phyloP scores from a whole-genome alignment of 2,329 filamentous ascomycete genomes.

The Aspergillus quadrilineatus region DNA sequence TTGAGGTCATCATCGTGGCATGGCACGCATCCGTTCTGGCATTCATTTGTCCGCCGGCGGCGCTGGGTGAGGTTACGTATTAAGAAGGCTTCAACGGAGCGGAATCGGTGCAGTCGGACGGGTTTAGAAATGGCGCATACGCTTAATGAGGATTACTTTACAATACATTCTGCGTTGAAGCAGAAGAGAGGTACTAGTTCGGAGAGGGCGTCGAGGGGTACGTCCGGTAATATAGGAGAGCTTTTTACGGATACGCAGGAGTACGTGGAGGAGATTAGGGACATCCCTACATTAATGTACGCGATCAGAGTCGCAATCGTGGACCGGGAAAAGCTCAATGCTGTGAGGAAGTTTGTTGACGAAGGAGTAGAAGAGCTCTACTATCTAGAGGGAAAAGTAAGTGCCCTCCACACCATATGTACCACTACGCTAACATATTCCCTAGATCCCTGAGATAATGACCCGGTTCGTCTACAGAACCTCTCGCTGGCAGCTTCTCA shows the following conservation, averaged over 20 bases:
- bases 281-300: constrained; percentile 68
- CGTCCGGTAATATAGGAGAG: constrained; percentile 32
- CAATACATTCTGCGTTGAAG: constrained; percentile 59
- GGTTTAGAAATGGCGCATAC: constrained; percentile 55
- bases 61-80: constrained; percentile 82
- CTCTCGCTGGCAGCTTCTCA: constrained; percentile 74
- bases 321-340: constrained; percentile 87
- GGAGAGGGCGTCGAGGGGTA: constrained; percentile 29
- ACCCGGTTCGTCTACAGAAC: constrained; percentile 83
- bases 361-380: constrained; percentile 73
- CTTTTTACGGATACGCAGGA: constrained; percentile 48
- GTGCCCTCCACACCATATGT: background rate
- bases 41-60: constrained; percentile 86
- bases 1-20: constrained; percentile 81
- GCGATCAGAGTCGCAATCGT: constrained; percentile 70
- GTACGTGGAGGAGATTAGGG: constrained; percentile 55
- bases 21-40: constrained; percentile 82
- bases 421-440: background rate
- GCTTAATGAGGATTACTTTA: constrained; percentile 77
- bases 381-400: constrained; percentile 65
- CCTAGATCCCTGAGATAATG: constrained; percentile 79
- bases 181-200: constrained; percentile 46
- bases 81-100: constrained; percentile 52
- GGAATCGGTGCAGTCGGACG: constrained; percentile 32
- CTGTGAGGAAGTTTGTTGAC: constrained; percentile 76